Evolutionary conservation across 2,329 filamentous ascomycete species (phyloP), one percentile per base, ranked within the genome.

Genomic region (Fusarium torulosum): DNA sequence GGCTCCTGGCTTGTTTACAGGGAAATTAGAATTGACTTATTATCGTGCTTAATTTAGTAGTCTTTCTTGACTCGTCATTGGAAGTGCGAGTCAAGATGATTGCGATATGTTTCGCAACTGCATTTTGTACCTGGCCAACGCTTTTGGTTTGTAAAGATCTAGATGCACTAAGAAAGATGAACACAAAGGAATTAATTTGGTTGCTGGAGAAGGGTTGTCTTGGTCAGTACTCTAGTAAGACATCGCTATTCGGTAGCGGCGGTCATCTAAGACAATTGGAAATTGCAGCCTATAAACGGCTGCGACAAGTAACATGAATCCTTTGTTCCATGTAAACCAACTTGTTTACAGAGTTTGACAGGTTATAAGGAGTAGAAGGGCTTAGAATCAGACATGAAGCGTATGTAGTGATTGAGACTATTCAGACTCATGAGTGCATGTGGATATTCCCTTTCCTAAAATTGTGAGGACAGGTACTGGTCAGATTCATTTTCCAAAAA

Each of bases 41-140:
- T 40, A 10, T 15, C 6, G 21, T 14, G 10, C 14, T 37, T 21
- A n/a, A 7, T 17, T 27, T 11, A 13, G 6, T 17, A 29, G 27
- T 23, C 29, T 10, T 25, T 29, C 13, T 51, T 9, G 14, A 31
- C 8, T 14, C 13, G 14, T 33, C 10, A 9, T 25, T 20, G 5
- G 10, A 33, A 44, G 20, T 41, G 6, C 15, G 9, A 38, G 27
- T 44, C 25, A n/a, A 9, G 3, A 8, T 11, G n/a, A 29, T 20
- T n/a, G 2, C 9, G 21, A 27, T 19, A 13, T 44, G 17, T 51
- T 27, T 51, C 21, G 15, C 33, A 25, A 29, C 29, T 45, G 37
- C 25, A 11, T 31, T 35, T 20, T 33, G 20, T 63, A 40, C 27
- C 60, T 63, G 23, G 51, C 44, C 25, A 63, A 63, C 44, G 59